A percentile compares a stretch with the other conserved stretches of the same genome.
Conservation (phyloP, 805 yeast species). For the Starmera amethionina region DNA sequence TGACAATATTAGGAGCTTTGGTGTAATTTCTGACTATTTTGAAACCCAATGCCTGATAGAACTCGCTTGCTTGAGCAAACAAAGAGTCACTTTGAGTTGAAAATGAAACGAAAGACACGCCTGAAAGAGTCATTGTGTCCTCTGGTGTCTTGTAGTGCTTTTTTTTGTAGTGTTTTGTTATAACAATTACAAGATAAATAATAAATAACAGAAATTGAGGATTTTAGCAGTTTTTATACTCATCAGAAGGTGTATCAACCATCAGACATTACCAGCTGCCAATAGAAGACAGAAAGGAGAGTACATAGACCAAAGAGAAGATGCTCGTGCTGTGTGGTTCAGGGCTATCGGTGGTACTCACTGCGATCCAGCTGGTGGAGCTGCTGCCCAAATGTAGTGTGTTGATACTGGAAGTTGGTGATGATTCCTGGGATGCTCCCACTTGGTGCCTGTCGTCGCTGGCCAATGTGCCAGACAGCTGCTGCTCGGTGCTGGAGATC, state of each 20-base stretch:
- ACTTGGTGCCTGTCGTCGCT: slow-evolving; percentile 5
- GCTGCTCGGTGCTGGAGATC: neutral
- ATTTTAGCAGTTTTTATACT: too few relatives aligned
- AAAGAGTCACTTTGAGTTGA: slow-evolving; percentile 40
- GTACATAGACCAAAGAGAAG: neutral
- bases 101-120: slow-evolving; percentile 51
- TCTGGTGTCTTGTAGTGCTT: neutral
- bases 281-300: too few relatives aligned
- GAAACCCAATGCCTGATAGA: slow-evolving; percentile 56
- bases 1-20: slow-evolving; percentile 31
- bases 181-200: neutral
- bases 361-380: neutral
- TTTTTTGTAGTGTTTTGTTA: neutral
- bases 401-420: too few relatives aligned
- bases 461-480: neutral
- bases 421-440: too few relatives aligned
- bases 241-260: too few relatives aligned
- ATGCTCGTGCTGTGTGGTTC: neutral
- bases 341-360: neutral
- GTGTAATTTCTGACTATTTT: slow-evolving; percentile 48
- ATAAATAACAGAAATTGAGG: too few relatives aligned
- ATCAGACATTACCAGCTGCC: too few relatives aligned
- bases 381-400: neutral
- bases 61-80: slow-evolving; percentile 40
- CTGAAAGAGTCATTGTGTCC: slow-evolving; percentile 16